phyloP scores from a whole-genome alignment of 805 yeast species.

The Candida chauliodis region DNA sequence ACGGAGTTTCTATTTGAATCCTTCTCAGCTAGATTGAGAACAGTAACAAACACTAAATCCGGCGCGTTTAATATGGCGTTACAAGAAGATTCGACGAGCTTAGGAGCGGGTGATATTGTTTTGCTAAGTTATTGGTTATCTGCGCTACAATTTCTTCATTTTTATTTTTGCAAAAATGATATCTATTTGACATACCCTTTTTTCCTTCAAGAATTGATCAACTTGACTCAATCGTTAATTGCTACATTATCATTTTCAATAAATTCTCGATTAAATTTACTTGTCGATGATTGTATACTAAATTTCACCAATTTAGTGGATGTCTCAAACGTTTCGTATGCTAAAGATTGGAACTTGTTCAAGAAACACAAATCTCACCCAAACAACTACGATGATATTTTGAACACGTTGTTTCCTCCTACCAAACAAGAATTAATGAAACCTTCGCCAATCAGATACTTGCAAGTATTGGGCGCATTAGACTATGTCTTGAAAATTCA shows the following conservation, averaged over 20 bases:
- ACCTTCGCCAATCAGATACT: slow-evolving; percentile 83
- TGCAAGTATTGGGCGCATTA: slow-evolving; percentile 86
- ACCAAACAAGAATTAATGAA: slow-evolving; percentile 71
- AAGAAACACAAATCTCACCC: slow-evolving; percentile 40
- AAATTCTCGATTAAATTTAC: slow-evolving; percentile 52
- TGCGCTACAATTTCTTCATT: slow-evolving; percentile 69
- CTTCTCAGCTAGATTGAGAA: slow-evolving; percentile 57
- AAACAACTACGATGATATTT: slow-evolving; percentile 67
- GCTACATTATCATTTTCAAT: slow-evolving; percentile 66
- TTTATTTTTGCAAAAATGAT: slow-evolving; percentile 66
- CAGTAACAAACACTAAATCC: slow-evolving; percentile 56
- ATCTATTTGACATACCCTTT: slow-evolving; percentile 54
- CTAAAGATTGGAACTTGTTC: slow-evolving; percentile 59
- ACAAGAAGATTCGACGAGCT: slow-evolving; percentile 17
- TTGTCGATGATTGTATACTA: slow-evolving; percentile 65
- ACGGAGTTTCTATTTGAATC: slow-evolving; percentile 59
- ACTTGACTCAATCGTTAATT: slow-evolving; percentile 54
- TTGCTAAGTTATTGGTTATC: slow-evolving; percentile 85
- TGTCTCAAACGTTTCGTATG: slow-evolving; percentile 69
- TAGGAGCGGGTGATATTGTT: slow-evolving; percentile 60
- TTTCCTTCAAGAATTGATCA: slow-evolving; percentile 61
- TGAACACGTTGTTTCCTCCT: slow-evolving; percentile 81
- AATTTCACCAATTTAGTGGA: slow-evolving; percentile 84
- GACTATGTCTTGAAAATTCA: slow-evolving; percentile 80
- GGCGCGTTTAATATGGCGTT: slow-evolving; percentile 50